Percentiles rank a stretch among this genome's conserved stretches.
Evolutionary conservation across 345 rosid species (phyloP).

Genomic region (Corchorus olitorius): DNA sequence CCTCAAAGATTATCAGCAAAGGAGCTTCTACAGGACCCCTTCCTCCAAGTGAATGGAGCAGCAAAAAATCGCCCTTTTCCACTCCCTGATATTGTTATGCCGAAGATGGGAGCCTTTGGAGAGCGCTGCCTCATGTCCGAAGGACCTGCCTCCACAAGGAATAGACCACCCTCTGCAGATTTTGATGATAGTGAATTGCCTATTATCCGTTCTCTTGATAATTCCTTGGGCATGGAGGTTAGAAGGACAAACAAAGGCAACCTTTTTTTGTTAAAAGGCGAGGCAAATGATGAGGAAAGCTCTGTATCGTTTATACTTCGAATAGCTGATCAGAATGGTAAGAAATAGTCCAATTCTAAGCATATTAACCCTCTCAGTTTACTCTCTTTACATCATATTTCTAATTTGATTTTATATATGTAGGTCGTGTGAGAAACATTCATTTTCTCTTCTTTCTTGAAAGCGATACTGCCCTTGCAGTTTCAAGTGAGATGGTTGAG

Average conservation of each 20-base stretch:
- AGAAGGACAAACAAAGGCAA: slow-evolving; percentile 62
- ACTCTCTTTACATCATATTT: neutral
- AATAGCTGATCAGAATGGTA: slow-evolving; percentile 72
- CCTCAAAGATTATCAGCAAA: slow-evolving; percentile 71
- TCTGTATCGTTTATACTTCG: slow-evolving; percentile 76
- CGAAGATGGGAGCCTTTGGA: slow-evolving; percentile 67
- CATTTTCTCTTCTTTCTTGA: slow-evolving; percentile 81
- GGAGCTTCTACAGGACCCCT: slow-evolving; percentile 77
- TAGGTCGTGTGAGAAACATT: slow-evolving; percentile 80
- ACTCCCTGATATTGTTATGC: slow-evolving; percentile 67
- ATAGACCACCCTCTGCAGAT: slow-evolving; percentile 52
- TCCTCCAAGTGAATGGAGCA: slow-evolving; percentile 61
- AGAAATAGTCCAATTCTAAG: slow-evolving; percentile 18
- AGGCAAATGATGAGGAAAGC: slow-evolving; percentile 57
- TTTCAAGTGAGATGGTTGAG: slow-evolving; percentile 95
- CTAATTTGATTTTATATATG: slow-evolving; percentile 12
- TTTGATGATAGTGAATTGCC: slow-evolving; percentile 63
- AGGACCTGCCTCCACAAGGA: slow-evolving; percentile 50
- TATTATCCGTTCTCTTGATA: slow-evolving; percentile 45
- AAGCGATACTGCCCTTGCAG: slow-evolving; percentile 73
- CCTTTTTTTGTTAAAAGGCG: slow-evolving; percentile 67
- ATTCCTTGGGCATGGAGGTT: slow-evolving; percentile 56
- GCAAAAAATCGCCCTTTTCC: slow-evolving; percentile 48
- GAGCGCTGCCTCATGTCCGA: slow-evolving; percentile 83
- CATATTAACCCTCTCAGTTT: slow-evolving; percentile 7